Evolutionary conservation across 169 alveolate species (phyloP).

Genomic region (Toxoplasma gondii): DNA sequence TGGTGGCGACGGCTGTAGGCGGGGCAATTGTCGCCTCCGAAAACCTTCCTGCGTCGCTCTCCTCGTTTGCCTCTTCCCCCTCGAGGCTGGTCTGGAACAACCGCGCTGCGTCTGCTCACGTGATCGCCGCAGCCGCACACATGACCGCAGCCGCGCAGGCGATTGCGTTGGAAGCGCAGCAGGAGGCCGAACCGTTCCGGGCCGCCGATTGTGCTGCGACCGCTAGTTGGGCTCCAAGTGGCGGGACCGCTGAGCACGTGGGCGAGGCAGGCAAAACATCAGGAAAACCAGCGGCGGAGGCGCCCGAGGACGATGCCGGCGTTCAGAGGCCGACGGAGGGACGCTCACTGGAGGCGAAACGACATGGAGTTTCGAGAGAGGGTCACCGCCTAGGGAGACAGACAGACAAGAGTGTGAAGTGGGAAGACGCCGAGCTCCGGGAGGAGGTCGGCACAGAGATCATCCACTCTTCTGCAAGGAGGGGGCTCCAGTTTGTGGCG

Average conservation of each 20-base stretch:
- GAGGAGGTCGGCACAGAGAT: no score
- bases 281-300: background rate
- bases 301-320: background rate
- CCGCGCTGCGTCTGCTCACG: background rate
- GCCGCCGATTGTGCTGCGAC: background rate
- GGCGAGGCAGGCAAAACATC: background rate
- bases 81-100: background rate
- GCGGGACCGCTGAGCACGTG: background rate
- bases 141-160: conserved; percentile 10
- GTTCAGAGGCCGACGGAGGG: no score
- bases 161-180: background rate
- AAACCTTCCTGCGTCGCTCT: background rate
- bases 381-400: no score
- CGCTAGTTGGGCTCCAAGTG: background rate
- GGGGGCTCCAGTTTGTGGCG: no score
- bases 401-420: no score
- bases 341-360: no score
- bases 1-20: background rate
- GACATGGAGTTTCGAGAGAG: no score
- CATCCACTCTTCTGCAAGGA: no score
- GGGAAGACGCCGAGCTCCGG: no score
- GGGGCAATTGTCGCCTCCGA: background rate
- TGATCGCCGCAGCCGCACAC: background rate
- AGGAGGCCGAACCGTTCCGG: background rate
- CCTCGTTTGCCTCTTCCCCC: background rate